phyloP scores from a whole-genome alignment of 2,329 filamentous ascomycete species.

The Microdochium trichocladiopsis region DNA sequence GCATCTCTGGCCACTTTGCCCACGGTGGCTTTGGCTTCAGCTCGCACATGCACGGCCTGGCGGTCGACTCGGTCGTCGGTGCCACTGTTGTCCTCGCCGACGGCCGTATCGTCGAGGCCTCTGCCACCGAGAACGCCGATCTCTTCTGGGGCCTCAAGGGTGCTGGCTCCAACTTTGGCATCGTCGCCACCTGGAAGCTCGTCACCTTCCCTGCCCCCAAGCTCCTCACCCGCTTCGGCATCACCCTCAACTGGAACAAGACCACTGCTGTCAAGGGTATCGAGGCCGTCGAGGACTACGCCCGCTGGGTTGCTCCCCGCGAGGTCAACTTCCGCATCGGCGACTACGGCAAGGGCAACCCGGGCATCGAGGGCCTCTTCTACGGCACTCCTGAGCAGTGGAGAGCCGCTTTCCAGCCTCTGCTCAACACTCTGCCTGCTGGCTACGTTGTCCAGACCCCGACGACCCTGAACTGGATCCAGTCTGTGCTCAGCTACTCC shows the following conservation, averaged over 20 bases:
- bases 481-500: slow-evolving; percentile 9
- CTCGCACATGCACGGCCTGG: slow-evolving; percentile 35
- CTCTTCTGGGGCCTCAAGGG: slow-evolving; percentile 11
- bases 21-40: slow-evolving; percentile 28
- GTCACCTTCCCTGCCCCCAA: neutral
- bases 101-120: slow-evolving; percentile 9
- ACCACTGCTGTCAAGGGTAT: slow-evolving; percentile 17
- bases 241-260: slow-evolving; percentile 1
- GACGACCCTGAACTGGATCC: neutral
- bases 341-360: slow-evolving; percentile 14
- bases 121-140: slow-evolving; percentile 4
- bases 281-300: slow-evolving; percentile 21
- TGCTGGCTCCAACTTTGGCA: slow-evolving; percentile 11
- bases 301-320: slow-evolving; percentile 10
- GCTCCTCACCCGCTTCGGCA: neutral
- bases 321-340: neutral
- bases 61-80: slow-evolving; percentile 34
- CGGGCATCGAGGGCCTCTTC: slow-evolving; percentile 12
- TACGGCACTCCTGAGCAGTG: neutral
- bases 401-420: neutral
- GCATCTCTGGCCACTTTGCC: slow-evolving; percentile 26
- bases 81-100: slow-evolving; percentile 13
- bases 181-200: neutral
- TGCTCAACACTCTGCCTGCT: neutral
- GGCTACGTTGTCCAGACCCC: neutral